Evolutionary conservation across 441 rosid species (phyloP), one percentile per base, ranked within the genome.

Genomic region (Populus tomentosa): DNA sequence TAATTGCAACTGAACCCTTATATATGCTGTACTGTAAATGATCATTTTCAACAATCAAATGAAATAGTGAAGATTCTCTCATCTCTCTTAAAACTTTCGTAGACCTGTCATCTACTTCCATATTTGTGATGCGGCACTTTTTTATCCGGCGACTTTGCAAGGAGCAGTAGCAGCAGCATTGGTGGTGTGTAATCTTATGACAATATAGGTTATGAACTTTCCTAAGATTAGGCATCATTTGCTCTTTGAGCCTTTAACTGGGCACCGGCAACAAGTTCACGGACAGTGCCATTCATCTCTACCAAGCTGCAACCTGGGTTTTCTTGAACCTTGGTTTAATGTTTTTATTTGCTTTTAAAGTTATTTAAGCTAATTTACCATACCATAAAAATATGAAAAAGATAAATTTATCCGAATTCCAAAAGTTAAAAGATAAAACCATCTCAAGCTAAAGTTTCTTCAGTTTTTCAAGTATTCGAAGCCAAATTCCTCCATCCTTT

Each of bases 211-310:
- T 59, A 32, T 5, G 63, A 59, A n/a, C 63, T 59, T 59, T 7
- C 7, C 24, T 59, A 7, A 59, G 24, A n/a, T n/a, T 21, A 59
- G 13, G 26, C 23, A 59, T 59, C 23, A n/a, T 53, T 53, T 20
- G 4, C 62, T 53, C 9, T 6, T 20, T 18, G 62, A 6, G 21
- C 21, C 8, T 53, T 53, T 53, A 20, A 84, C 77, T 90, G 94
- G 70, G 92, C 96, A 21, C 96, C 93, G 35, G 86, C 94, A 62
- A 91, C 77, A 84, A 94, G 92, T 77, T 91, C 89, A 65, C 88
- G 91, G 80, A 89, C 87, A 79, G 67, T 89, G 40, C 95, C 94
- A 73, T 82, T 80, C 83, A 82, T 78, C 74, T 94, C 97, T 35
- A 92, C 0, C 46, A 32, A 32, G 33, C 33, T 32, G 33, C 6